Evolutionary conservation across 176 grass and related monocot species (phyloP).

Genomic region (Eleusine coracana): DNA sequence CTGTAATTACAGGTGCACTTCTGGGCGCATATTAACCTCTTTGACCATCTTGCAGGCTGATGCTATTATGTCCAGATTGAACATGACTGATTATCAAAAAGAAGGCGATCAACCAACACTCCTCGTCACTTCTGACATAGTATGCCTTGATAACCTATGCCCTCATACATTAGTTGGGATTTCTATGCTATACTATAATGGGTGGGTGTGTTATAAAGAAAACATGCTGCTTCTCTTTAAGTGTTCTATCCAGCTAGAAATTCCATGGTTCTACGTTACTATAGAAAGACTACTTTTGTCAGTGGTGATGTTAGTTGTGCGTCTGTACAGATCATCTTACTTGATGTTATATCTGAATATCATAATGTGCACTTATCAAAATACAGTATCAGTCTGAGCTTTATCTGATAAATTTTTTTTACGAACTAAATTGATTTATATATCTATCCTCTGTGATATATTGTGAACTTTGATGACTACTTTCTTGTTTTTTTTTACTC

Average conservation of each 20-base stretch:
- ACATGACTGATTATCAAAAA: conserved; percentile 67
- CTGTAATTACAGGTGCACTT: background rate
- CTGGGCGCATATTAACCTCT: background rate
- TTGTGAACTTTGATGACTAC: background rate
- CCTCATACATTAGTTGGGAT: background rate
- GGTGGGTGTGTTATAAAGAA: background rate
- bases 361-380: background rate
- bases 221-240: conserved; percentile 19
- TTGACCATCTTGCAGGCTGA: conserved; percentile 69
- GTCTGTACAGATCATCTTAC: background rate
- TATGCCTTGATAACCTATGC: conserved; percentile 48
- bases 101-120: conserved; percentile 61
- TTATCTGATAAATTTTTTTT: background rate
- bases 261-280: background rate
- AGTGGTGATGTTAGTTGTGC: background rate
- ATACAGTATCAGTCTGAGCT: background rate
- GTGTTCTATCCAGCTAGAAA: conserved; percentile 5
- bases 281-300: conserved; percentile 19
- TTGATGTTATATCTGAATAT: conserved; percentile 4
- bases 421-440: background rate
- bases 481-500: background rate
- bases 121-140: conserved; percentile 95
- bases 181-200: background rate
- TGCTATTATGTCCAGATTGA: conserved; percentile 85
- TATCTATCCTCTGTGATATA: background rate